Evolutionary conservation across 495 filamentous ascomycete species (phyloP), one percentile per base, ranked within the genome.

Genomic region (Hypoxylon trugodes): DNA sequence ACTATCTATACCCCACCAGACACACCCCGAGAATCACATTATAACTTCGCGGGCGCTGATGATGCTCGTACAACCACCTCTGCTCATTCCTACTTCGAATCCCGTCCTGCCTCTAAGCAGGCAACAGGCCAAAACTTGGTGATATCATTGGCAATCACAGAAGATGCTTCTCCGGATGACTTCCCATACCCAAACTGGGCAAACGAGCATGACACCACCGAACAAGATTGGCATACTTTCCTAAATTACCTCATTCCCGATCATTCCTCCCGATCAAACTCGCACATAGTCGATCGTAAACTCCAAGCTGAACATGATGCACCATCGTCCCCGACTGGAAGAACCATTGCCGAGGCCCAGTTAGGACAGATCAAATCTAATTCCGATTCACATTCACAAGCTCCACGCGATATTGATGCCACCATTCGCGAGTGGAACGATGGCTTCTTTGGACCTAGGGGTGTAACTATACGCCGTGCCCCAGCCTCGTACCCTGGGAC

Each of bases 191-290:
- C 72, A 9, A 15, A 26, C n/a, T 60, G 57, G 33, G 68, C 71
- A 25, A 55, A 45, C 0, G 59, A 58, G 5, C 73, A 75, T 21
- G 80, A 80, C 49, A 71, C 79, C 7, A 70, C 66, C 12, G 50
- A 68, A 10, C 68, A 78, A 55, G 80, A 84, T 49, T 84, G 82
- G 82, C 69, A 70, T 48, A 82, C 82, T 0, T 83, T 84, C 54
- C 51, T 79, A 13, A 82, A 83, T 54, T 77, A 74, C 51, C 61
- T 76, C 48, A 36, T 76, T 15, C 78, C 73, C 6, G 55, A 74
- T 57, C 72, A 72, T 45, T 50, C 55, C 5, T 70, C 68, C 0
- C 61, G 49, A 22, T 57, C 63, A 26, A 78, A 77, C 50, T 74
- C 73, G 16, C 55, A 63, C 25, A 54, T 76, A 9, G 42, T 76